Evolutionary conservation across 345 rosid species (phyloP).

Genomic region (Dipteronia sinensis): DNA sequence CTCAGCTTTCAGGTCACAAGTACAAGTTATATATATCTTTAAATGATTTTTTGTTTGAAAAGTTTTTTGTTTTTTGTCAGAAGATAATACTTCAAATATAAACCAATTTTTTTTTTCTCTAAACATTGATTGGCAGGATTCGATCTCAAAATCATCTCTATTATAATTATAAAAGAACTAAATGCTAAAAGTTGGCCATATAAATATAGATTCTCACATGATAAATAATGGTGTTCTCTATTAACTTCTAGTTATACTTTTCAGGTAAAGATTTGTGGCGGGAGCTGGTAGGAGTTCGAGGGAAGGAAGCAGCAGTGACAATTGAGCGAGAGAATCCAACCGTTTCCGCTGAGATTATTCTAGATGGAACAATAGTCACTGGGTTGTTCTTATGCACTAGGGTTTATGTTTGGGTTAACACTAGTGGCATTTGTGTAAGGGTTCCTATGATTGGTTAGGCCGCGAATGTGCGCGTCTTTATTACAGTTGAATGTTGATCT

Average conservation of each 20-base stretch:
- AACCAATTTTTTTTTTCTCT: too few relatives aligned
- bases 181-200: too few relatives aligned
- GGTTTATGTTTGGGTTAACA: constrained; percentile 32
- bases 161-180: too few relatives aligned
- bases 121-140: too few relatives aligned
- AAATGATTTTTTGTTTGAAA: too few relatives aligned
- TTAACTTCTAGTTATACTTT: neutral
- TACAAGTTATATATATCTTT: neutral
- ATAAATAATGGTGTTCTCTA: neutral
- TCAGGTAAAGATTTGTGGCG: constrained; percentile 33
- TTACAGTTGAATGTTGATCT: neutral
- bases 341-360: constrained; percentile 16
- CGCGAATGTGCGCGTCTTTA: neutral
- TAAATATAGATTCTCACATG: too few relatives aligned
- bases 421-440: neutral
- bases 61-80: too few relatives aligned
- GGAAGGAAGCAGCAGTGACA: constrained; percentile 10
- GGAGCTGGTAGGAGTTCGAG: constrained; percentile 21
- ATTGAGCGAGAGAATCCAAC: constrained; percentile 25
- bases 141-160: too few relatives aligned
- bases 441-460: constrained; percentile 23
- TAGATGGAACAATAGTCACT: constrained; percentile 14
- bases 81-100: too few relatives aligned
- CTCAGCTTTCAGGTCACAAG: neutral
- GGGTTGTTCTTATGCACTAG: constrained; percentile 17